Conservation (phyloP, 768 basidiomycete genomes). For the Russula griseocarnosa region DNA sequence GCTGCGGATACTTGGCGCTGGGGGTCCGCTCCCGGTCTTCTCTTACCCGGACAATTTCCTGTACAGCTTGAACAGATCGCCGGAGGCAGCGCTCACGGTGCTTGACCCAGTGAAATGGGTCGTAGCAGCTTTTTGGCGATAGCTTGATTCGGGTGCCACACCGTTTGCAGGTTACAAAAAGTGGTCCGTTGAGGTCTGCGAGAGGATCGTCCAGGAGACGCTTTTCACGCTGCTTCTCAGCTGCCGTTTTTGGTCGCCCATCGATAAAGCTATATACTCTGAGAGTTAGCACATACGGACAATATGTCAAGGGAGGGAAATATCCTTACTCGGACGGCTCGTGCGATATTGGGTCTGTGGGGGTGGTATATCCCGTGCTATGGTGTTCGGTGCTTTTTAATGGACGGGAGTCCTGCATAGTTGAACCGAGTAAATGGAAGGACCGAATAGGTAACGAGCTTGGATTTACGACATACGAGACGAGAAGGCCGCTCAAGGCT, state of each 20-base stretch:
- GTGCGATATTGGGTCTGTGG: neutral
- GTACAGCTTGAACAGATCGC: conserved; percentile 19
- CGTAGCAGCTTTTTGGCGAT: conserved; percentile 27
- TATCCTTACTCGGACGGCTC: conserved; percentile 14
- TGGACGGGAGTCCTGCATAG: conserved; percentile 8
- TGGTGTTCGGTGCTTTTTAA: conserved; percentile 15
- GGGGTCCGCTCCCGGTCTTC: conserved; percentile 4
- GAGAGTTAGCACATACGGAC: neutral
- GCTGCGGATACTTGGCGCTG: neutral
- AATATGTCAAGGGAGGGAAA: neutral
- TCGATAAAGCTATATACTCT: conserved; percentile 23
- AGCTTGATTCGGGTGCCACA: conserved; percentile 29
- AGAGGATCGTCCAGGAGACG: conserved; percentile 27
- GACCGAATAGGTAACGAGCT: conserved; percentile 1
- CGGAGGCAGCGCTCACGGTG: conserved; percentile 28
- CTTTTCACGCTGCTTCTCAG: conserved; percentile 26
- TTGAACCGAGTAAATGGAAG: conserved; percentile 9
- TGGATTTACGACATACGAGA: conserved; percentile 21
- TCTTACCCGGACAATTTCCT: conserved; percentile 23
- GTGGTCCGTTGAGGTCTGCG: conserved; percentile 26
- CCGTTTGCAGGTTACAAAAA: conserved; percentile 26
- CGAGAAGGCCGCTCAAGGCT: conserved; percentile 20
- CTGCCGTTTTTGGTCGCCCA: conserved; percentile 27
- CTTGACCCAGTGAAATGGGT: conserved; percentile 29
- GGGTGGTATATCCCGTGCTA: conserved; percentile 10